Evolutionary conservation across 2,329 filamentous ascomycete species (phyloP).

Genomic region (Fusarium sp.): DNA sequence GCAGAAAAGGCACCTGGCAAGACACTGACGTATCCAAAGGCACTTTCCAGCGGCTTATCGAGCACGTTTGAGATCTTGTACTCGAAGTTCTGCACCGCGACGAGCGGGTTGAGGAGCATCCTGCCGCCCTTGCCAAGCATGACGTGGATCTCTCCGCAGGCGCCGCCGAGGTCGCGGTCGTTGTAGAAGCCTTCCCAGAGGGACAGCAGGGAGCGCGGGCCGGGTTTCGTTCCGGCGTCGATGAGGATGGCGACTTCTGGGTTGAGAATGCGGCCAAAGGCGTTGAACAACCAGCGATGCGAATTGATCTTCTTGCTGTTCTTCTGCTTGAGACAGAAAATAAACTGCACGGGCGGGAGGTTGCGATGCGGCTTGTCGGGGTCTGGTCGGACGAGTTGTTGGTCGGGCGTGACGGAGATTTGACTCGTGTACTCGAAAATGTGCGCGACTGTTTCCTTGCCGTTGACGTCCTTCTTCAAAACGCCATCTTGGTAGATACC

Average conservation of each 20-base stretch:
- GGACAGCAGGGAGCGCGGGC: slow-evolving; percentile 40
- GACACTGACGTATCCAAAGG: slow-evolving; percentile 46
- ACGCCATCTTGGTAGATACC: slow-evolving; percentile 47
- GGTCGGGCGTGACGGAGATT: slow-evolving; percentile 44
- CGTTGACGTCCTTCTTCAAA: slow-evolving; percentile 46
- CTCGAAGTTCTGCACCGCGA: slow-evolving; percentile 46
- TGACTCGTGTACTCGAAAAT: slow-evolving; percentile 48
- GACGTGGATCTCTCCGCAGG: slow-evolving; percentile 45
- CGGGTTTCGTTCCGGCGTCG: slow-evolving; percentile 44
- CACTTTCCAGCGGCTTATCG: slow-evolving; percentile 44
- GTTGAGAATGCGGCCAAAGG: slow-evolving; percentile 45
- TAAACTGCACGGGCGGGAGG: slow-evolving; percentile 44
- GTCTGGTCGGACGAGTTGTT: slow-evolving; percentile 44
- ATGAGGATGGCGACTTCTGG: slow-evolving; percentile 45
- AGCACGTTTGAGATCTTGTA: slow-evolving; percentile 47
- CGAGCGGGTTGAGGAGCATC: slow-evolving; percentile 44
- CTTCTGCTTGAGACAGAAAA: slow-evolving; percentile 47
- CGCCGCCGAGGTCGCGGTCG: slow-evolving; percentile 43
- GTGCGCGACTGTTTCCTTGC: slow-evolving; percentile 45
- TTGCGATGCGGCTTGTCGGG: slow-evolving; percentile 38
- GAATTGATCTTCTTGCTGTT: slow-evolving; percentile 49
- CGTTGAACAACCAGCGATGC: slow-evolving; percentile 47
- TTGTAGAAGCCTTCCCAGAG: slow-evolving; percentile 46
- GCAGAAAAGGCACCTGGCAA: slow-evolving; percentile 44
- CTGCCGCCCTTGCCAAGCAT: slow-evolving; percentile 44